phyloP scores from a whole-genome alignment of 1,284 basidiomycete genomes.

The Leucoagaricus sp. region DNA sequence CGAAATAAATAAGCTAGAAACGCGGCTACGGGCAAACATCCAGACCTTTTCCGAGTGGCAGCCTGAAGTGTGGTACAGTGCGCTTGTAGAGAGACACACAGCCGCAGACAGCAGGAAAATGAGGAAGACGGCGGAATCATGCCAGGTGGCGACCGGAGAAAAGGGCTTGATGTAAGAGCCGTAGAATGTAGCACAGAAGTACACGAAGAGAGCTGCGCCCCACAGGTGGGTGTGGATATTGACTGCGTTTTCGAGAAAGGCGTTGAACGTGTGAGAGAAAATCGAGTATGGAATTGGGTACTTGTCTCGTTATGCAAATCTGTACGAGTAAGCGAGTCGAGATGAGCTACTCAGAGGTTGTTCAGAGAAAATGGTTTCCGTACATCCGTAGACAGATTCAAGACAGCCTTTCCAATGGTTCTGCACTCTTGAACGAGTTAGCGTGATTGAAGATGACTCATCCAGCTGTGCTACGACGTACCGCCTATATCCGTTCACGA shows the following conservation, averaged over 20 bases:
- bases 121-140: slow-evolving; percentile 65
- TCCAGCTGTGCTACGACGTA: slow-evolving; percentile 30
- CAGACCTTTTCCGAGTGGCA: slow-evolving; percentile 73
- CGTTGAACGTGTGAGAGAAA: slow-evolving; percentile 13
- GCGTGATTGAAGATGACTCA: slow-evolving; percentile 16
- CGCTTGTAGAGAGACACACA: slow-evolving; percentile 75
- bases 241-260: slow-evolving; percentile 46
- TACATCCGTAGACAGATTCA: slow-evolving; percentile 73
- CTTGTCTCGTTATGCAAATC: slow-evolving; percentile 87
- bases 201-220: slow-evolving; percentile 70
- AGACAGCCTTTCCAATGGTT: slow-evolving; percentile 67
- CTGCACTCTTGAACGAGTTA: slow-evolving; percentile 49
- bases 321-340: slow-evolving; percentile 30
- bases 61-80: slow-evolving; percentile 75
- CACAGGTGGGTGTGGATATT: slow-evolving; percentile 90
- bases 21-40: slow-evolving; percentile 18
- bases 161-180: slow-evolving; percentile 46
- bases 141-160: slow-evolving; percentile 55
- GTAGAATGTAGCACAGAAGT: slow-evolving; percentile 57
- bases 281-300: slow-evolving; percentile 28
- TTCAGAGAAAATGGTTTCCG: slow-evolving; percentile 31
- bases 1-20: slow-evolving; percentile 7
- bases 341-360: slow-evolving; percentile 18
- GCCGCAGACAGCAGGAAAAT: slow-evolving; percentile 76
- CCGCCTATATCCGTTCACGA: slow-evolving; percentile 73